Base-by-base conservation (phyloP, 192 early-diverging fungal species). In the Dissophora ornata region DNA sequence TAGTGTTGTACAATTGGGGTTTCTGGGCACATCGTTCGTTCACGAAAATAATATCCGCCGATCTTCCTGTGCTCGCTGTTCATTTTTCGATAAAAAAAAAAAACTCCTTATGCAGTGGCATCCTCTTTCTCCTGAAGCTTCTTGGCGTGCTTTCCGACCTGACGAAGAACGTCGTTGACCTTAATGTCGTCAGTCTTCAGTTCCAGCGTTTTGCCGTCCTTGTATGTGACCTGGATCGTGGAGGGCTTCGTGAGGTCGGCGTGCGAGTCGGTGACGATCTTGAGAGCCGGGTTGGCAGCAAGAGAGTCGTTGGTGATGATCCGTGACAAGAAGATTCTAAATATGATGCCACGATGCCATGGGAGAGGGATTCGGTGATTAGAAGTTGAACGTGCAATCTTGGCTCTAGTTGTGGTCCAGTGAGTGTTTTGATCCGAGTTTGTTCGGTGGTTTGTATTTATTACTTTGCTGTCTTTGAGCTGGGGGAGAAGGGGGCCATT, bases 91-190 rank as follows among this genome's bases (percentile, higher is more conserved):
- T 36, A 41, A 18, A 18, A 53, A 53, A 15, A 3, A 15, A 13
- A 4, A 1, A 33, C 10, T 38, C 6, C 45, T 78, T 80, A 86
- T 65, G 69, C 26, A 10, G 80, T 68, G 53, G 82, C 82, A 32
- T 80, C 74, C 46, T 86, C 82, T 15, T 75, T 75, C 69, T 86
- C 85, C 56, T 86, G 81, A 57, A 86, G 55, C 36, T 84, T 84
- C 67, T 77, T 84, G 38, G 85, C 83, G 48, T 86, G 85, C 56
- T 84, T 86, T 74, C 82, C 82, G 2, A 86, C 81, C 49, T 79
- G 55, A 18, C 71, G 75, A 21, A 86, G 47, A 30, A 86, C 59
- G 49, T 68, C 54, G 53, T 81, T 70, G 47, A 86, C 79, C 45
- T 84, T 84, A 69, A 84, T 69, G 16, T 84, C 75, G 25, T 68